Percentiles rank a stretch among this genome's conserved stretches.
These are phyloP conservation scores for Pyrenophora graminea DNA, from an alignment of 2,329 filamentous ascomycete species.

Conservation along the genomic window DNA sequence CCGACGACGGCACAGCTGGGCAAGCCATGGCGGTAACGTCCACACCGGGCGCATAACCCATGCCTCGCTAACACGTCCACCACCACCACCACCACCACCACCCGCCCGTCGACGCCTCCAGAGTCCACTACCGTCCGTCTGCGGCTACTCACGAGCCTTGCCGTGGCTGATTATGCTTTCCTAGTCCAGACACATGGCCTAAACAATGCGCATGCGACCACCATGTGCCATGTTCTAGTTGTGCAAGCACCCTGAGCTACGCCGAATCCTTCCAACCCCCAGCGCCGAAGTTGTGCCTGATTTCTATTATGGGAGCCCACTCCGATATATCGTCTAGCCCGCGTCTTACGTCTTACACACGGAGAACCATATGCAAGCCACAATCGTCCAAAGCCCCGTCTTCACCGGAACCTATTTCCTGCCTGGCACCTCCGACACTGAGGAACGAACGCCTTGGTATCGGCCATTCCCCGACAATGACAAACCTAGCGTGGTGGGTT, in stretches of 20 bases:
- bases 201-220: not conserved
- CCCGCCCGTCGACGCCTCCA: not conserved
- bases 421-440: not conserved
- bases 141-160: constrained; percentile 1
- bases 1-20: constrained; percentile 4
- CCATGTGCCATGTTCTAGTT: not conserved
- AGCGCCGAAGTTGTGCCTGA: constrained; percentile 2
- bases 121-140: not conserved
- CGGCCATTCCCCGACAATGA: not conserved
- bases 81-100: not conserved
- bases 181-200: not conserved
- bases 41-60: constrained; percentile 4
- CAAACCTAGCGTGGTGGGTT: not conserved
- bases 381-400: not conserved
- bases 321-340: not conserved
- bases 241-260: not conserved
- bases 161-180: not conserved
- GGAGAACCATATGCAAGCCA: constrained; percentile 4
- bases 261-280: not conserved
- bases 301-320: not conserved
- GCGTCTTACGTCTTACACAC: not conserved
- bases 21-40: constrained; percentile 3
- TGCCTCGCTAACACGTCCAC: constrained; percentile 6
- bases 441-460: not conserved
- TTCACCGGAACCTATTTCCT: constrained; percentile 8